These are phyloP conservation scores for Colletotrichum godetiae DNA, from an alignment of 2,329 filamentous ascomycete species.

Conservation along the genomic window DNA sequence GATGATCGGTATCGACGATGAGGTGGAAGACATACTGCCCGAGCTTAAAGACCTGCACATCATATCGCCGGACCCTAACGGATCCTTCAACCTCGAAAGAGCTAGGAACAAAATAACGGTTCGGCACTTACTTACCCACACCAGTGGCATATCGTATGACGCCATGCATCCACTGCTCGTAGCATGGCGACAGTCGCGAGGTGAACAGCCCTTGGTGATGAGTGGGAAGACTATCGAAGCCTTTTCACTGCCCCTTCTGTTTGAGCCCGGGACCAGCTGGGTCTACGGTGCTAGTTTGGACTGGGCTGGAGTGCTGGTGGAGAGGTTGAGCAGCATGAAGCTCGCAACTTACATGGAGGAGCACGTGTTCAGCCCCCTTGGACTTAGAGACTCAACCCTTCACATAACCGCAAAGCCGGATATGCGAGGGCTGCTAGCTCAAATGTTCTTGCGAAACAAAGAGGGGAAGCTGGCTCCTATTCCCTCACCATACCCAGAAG, in stretches of 20 bases:
- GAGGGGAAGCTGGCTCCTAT: not conserved
- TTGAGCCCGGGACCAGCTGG: conserved; percentile 45
- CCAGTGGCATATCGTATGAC: conserved; percentile 55
- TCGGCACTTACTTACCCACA: conserved; percentile 56
- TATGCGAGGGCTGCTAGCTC: no score
- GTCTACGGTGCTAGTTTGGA: conserved; percentile 44
- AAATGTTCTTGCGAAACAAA: no score
- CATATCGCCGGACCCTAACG: no score
- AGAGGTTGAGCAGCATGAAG: conserved; percentile 17
- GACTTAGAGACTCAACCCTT: no score
- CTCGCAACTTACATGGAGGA: not conserved
- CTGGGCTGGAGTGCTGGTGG: conserved; percentile 44
- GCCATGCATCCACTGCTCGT: conserved; percentile 44
- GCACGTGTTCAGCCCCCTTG: not conserved
- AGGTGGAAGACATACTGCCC: no score
- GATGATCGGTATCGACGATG: no score
- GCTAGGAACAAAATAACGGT: no score
- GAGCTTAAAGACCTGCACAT: no score
- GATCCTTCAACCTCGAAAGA: no score
- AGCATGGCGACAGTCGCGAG: conserved; percentile 29
- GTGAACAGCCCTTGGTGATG: conserved; percentile 48
- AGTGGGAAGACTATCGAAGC: no score
- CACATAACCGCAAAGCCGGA: no score
- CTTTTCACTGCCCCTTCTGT: conserved; percentile 40
- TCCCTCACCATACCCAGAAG: not conserved